Evolutionary conservation across 129 eudicot genomes (phyloP).

Genomic region (Rutidosis leptorrhynchoides): DNA sequence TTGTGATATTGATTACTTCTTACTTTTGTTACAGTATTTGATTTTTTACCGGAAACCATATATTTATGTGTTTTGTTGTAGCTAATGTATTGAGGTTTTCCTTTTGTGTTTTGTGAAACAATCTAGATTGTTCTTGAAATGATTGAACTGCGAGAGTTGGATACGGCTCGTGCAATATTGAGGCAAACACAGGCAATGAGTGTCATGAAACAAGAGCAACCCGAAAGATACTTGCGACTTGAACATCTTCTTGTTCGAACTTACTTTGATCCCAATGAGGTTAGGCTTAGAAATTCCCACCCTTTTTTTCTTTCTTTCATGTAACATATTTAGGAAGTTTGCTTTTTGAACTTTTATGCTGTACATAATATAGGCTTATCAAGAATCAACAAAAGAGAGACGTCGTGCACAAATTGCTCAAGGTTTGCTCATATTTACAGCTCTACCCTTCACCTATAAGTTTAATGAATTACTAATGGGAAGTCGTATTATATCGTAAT

Average conservation of each 20-base stretch:
- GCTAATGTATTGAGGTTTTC: background rate
- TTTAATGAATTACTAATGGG: background rate
- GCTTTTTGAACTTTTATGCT: conserved; percentile 13
- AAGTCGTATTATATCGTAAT: background rate
- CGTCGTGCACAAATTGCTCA: conserved; percentile 91
- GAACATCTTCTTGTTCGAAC: conserved; percentile 99
- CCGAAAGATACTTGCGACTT: conserved; percentile 90
- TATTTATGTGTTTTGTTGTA: background rate
- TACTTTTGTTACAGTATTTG: background rate
- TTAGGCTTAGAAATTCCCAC: conserved; percentile 18
- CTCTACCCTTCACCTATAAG: background rate
- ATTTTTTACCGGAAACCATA: background rate
- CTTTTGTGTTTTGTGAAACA: conserved; percentile 16
- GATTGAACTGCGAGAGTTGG: conserved; percentile 98
- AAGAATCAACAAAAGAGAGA: conserved; percentile 93
- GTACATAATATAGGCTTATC: conserved; percentile 64
- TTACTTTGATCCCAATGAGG: conserved; percentile 98
- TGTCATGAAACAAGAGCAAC: conserved; percentile 98
- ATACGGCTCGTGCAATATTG: conserved; percentile 94
- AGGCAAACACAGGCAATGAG: conserved; percentile 99
- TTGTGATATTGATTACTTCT: background rate
- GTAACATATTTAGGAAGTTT: background rate
- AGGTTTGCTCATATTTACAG: conserved; percentile 42
- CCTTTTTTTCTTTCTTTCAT: background rate
- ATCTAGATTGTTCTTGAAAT: conserved; percentile 90